phyloP scores from a whole-genome alignment of 164 flowering plant species.

The Tetrastigma voinierianum region DNA sequence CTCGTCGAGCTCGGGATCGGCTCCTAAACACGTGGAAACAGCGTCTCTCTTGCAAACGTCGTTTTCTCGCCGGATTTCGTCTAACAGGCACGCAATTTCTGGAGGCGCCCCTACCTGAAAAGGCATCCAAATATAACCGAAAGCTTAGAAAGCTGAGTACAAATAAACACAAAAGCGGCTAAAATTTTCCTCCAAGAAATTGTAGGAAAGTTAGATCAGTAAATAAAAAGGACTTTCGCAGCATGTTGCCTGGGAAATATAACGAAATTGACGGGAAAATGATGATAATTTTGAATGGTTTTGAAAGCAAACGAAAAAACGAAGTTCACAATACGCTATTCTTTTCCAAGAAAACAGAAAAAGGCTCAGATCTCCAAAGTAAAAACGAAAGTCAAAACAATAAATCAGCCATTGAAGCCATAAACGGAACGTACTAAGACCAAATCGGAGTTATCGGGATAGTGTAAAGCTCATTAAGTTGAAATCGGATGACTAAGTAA shows the following conservation, averaged over 20 bases:
- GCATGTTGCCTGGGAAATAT: neutral
- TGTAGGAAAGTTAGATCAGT: neutral
- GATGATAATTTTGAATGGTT: neutral
- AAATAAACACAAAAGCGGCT: neutral
- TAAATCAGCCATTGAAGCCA: neutral
- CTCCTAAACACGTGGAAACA: constrained; percentile 37
- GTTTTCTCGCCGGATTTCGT: constrained; percentile 49
- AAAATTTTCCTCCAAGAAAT: too few species aligned
- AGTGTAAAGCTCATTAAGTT: neutral
- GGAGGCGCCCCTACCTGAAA: constrained; percentile 63
- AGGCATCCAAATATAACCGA: neutral
- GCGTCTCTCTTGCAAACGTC: constrained; percentile 24
- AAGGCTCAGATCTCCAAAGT: too few species aligned
- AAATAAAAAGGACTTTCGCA: neutral
- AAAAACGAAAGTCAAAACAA: neutral
- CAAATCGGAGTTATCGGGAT: neutral
- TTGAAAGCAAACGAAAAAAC: neutral
- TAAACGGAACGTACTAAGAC: too few species aligned
- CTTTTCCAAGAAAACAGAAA: too few species aligned
- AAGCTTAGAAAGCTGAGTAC: neutral
- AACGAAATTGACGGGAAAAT: neutral
- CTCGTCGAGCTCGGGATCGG: constrained; percentile 72
- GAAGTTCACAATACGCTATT: too few species aligned
- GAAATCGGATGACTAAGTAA: neutral
- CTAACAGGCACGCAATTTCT: constrained; percentile 49